phyloP scores from a whole-genome alignment of 2,329 filamentous ascomycete species.

The Endocalyx cinctus region DNA sequence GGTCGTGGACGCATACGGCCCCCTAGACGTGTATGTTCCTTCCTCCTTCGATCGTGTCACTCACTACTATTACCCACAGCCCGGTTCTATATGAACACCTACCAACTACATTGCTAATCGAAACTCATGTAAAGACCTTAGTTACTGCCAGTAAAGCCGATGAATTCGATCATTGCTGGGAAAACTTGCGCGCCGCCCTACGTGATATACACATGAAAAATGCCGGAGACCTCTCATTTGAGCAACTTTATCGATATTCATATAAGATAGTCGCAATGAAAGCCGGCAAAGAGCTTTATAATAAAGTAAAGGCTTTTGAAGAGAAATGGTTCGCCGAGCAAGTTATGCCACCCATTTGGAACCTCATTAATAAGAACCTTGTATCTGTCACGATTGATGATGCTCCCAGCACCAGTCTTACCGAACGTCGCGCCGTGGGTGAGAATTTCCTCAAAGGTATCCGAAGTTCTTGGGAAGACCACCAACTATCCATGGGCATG shows the following conservation, averaged over 20 bases:
- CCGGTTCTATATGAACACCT: slow-evolving; percentile 1
- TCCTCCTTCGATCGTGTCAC: not conserved
- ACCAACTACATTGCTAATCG: not conserved
- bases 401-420: slow-evolving; percentile 56
- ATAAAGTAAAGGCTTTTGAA: slow-evolving; percentile 75
- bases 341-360: slow-evolving; percentile 66
- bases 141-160: slow-evolving; percentile 47
- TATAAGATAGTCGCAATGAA: slow-evolving; percentile 93
- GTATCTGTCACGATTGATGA: slow-evolving; percentile 55
- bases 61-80: not conserved
- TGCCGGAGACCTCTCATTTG: slow-evolving; percentile 85
- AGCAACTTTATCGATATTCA: slow-evolving; percentile 87
- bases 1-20: slow-evolving; percentile 27
- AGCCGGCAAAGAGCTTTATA: slow-evolving; percentile 77
- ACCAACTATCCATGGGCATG: slow-evolving; percentile 94
- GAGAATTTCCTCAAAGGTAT: slow-evolving; percentile 77
- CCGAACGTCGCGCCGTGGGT: slow-evolving; percentile 74
- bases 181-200: slow-evolving; percentile 69
- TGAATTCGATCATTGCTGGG: slow-evolving; percentile 86
- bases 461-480: slow-evolving; percentile 78
- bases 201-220: slow-evolving; percentile 89
- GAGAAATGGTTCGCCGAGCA: slow-evolving; percentile 71
- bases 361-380: slow-evolving; percentile 66
- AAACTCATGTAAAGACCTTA: slow-evolving; percentile 20
- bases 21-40: slow-evolving; percentile 25